Percentiles rank a stretch among this genome's conserved stretches.
phyloP scores from a whole-genome alignment of 768 basidiomycete species.

The Suillus subaureus region DNA sequence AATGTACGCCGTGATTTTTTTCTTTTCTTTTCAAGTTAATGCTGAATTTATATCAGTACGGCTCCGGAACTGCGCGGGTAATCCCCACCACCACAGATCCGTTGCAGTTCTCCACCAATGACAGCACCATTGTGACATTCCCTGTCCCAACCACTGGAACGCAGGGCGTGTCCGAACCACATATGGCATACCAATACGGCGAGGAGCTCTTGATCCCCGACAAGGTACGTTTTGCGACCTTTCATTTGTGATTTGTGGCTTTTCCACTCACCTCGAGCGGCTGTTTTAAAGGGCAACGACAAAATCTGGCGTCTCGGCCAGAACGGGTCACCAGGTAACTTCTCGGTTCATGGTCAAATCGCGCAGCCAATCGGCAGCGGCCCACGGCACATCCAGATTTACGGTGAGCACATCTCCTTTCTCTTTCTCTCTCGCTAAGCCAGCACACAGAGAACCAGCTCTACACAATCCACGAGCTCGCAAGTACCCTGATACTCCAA shows the following conservation, averaged over 20 bases:
- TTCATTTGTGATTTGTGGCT: neutral
- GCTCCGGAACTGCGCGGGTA: slow-evolving; percentile 54
- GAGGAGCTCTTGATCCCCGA: slow-evolving; percentile 66
- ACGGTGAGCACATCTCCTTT: slow-evolving; percentile 26
- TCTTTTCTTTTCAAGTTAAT: too few relatives aligned
- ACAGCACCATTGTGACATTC: slow-evolving; percentile 53
- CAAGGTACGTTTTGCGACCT: slow-evolving; percentile 44
- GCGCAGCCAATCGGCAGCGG: slow-evolving; percentile 64
- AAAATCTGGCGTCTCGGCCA: slow-evolving; percentile 66
- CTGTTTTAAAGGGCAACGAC: slow-evolving; percentile 54
- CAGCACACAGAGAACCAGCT: slow-evolving; percentile 45
- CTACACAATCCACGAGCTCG: slow-evolving; percentile 56
- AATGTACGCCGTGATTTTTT: slow-evolving; percentile 43
- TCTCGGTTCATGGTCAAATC: slow-evolving; percentile 61
- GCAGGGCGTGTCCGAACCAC: slow-evolving; percentile 55
- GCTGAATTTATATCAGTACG: slow-evolving; percentile 41
- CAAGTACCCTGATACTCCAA: slow-evolving; percentile 61
- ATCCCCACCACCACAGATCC: slow-evolving; percentile 47
- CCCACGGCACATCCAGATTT: slow-evolving; percentile 52
- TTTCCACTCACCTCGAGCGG: neutral
- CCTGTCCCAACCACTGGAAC: slow-evolving; percentile 39
- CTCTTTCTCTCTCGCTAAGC: slow-evolving; percentile 1
- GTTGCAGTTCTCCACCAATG: slow-evolving; percentile 31
- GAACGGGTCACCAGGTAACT: slow-evolving; percentile 44
- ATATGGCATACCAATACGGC: slow-evolving; percentile 61